Evolutionary conservation across 352 stramenopile species (phyloP), one percentile per base, ranked within the genome.

Genomic region (Globisporangium irregulare): DNA sequence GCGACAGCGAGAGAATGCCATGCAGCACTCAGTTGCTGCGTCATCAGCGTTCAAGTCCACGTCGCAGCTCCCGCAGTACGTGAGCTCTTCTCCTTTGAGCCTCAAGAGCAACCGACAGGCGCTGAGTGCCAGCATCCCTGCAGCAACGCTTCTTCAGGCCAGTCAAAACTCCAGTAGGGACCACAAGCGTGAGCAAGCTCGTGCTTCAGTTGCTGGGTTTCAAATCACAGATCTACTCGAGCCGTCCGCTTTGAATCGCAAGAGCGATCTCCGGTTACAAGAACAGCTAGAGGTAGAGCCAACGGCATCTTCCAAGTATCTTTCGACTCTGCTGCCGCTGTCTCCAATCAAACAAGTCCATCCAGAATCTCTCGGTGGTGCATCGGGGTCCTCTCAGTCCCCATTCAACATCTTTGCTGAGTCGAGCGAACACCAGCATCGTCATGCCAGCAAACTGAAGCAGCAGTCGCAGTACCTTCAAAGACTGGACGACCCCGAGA

Each of bases 401-500:
- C 3, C 59, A 25, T 61, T 62, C 7, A 46, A 63, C 57, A 20
- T 34, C 25, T 51, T 53, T 41, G 22, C 38, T 63, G 64, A 38
- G 57, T 59, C n/a, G 62, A 64, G 1, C 5, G 67, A 70, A 14
- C 56, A 65, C 15, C 63, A 68, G 41, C 32, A 27, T 4, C 27
- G 2, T 12, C 36, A 43, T 4, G 10, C 14, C 36, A 43, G 36
- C 36, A 1, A 43, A 15, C 36, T 4, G 36, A 43, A 43, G 43
- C 51, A 29, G 20, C 14, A 24, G 38, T 72, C 59, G 3, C 68
- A 68, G 18, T 91, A 89, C 60, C 60, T 86, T 0, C 64, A 77
- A 1, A 54, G 66, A 0, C 61, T 91, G 3, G 73, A 87, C 0
- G 61, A 67, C 5, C 74, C 84, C 1, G 82, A 93, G 64, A 90